Conservation (phyloP, 2,329 filamentous ascomycete species). For the Pseudopyrenochaeta lycopersici region DNA sequence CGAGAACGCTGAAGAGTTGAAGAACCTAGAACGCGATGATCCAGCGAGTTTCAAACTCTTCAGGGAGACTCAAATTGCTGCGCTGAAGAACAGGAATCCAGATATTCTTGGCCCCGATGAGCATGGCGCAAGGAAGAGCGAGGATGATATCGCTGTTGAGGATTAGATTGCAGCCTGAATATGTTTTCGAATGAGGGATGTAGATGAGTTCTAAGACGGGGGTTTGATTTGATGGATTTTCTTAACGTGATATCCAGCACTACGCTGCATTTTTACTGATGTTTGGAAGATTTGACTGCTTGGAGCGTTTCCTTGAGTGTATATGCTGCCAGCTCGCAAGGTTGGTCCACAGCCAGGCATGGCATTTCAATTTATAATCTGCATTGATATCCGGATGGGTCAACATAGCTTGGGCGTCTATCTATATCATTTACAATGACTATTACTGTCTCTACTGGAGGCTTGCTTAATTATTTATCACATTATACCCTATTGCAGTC, state of each 20-base stretch:
- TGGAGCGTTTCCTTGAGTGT: neutral
- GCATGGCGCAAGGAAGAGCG: neutral
- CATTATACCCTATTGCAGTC: no score
- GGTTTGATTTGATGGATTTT: neutral
- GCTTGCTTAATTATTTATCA: neutral
- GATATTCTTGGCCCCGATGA: conserved; percentile 24
- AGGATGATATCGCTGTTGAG: conserved; percentile 16
- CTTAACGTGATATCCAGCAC: neutral
- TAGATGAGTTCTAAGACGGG: neutral
- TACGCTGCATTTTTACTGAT: neutral
- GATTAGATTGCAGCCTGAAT: neutral
- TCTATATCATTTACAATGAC: neutral
- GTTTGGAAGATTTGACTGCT: neutral
- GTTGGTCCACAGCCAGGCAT: neutral
- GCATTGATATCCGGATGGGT: neutral
- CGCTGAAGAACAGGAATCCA: conserved; percentile 46
- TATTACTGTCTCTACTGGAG: neutral
- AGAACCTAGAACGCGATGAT: conserved; percentile 60
- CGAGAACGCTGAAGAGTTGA: conserved; percentile 73
- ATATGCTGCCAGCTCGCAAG: neutral
- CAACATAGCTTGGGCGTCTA: neutral
- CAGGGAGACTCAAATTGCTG: conserved; percentile 48
- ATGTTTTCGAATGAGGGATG: neutral
- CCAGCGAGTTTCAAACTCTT: conserved; percentile 44
- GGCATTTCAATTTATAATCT: neutral